Conservation (phyloP, 2,329 filamentous ascomycete genomes). For the Curvularia hawaiiensis region DNA sequence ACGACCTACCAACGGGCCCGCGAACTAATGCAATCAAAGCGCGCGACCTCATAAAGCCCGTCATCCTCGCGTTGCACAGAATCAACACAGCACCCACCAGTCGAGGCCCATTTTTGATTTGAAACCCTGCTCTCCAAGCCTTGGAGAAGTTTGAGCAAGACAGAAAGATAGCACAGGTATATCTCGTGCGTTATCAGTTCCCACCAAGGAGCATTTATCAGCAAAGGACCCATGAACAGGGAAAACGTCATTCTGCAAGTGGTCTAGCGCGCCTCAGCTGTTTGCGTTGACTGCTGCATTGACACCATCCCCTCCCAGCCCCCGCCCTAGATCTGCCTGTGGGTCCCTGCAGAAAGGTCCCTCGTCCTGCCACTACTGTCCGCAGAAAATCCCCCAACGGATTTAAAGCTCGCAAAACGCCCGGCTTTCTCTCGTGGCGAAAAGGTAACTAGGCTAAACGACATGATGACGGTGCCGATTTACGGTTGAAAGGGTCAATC, state of each 20-base stretch:
- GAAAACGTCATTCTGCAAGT: conserved; percentile 27
- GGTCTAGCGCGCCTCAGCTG: conserved; percentile 19
- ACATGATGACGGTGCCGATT: conserved; percentile 28
- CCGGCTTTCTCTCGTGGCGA: conserved; percentile 14
- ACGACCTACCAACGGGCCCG: background rate
- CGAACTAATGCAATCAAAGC: conserved; percentile 3
- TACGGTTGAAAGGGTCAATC: conserved; percentile 15
- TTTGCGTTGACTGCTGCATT: too few relatives aligned
- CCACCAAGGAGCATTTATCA: conserved; percentile 27
- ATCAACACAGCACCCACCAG: background rate
- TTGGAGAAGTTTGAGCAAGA: conserved; percentile 4
- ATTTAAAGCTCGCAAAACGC: conserved; percentile 22
- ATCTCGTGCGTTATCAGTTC: too few relatives aligned
- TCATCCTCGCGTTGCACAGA: conserved; percentile 1
- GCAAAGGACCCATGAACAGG: background rate
- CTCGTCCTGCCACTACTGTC: too few relatives aligned
- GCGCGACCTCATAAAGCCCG: background rate
- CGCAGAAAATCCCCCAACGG: conserved; percentile 10
- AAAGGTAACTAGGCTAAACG: conserved; percentile 3
- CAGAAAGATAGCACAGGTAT: too few relatives aligned
- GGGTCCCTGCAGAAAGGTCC: conserved; percentile 8
- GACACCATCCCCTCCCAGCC: conserved; percentile 25
- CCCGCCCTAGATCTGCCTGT: conserved; percentile 31
- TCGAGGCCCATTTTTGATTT: conserved; percentile 21
- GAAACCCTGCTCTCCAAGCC: conserved; percentile 18